Percentiles rank a stretch among this genome's conserved stretches.
Conservation (phyloP, 2,329 filamentous ascomycete genomes). For the Hypoxylon sp. region DNA sequence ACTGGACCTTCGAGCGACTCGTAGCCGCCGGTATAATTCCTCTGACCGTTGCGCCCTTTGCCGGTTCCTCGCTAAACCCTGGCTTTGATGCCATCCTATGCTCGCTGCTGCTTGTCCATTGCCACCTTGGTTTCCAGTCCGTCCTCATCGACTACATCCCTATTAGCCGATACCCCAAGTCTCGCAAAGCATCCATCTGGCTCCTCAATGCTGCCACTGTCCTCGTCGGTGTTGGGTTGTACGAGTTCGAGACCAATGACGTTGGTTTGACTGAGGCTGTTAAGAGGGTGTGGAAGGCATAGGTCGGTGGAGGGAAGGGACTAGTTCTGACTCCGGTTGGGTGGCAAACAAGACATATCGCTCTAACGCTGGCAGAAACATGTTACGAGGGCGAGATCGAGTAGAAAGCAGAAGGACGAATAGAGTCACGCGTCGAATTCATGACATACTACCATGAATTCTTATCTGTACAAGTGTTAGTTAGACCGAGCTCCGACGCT, state of each 20-base stretch:
- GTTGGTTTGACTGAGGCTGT: constrained; percentile 91
- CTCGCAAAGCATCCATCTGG: constrained; percentile 77
- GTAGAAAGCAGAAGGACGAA: neutral
- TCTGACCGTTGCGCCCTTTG: constrained; percentile 89
- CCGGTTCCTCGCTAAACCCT: constrained; percentile 89
- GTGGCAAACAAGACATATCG: too few relatives aligned
- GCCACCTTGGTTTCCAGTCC: constrained; percentile 93
- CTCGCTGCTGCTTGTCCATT: constrained; percentile 85
- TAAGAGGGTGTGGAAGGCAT: constrained; percentile 89
- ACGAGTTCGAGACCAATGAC: constrained; percentile 99
- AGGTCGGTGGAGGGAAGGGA: constrained; percentile 28
- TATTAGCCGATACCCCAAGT: constrained; percentile 70
- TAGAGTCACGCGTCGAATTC: constrained; percentile 4
- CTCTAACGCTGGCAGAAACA: too few relatives aligned
- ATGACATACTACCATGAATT: constrained; percentile 19
- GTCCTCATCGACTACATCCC: constrained; percentile 94
- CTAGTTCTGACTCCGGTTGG: too few relatives aligned
- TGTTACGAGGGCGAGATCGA: too few relatives aligned
- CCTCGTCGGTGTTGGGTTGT: constrained; percentile 85
- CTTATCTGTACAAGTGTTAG: too few relatives aligned
- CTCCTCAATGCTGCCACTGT: constrained; percentile 80
- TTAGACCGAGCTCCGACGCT: too few relatives aligned
- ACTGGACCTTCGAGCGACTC: constrained; percentile 96
- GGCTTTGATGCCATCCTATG: constrained; percentile 86
- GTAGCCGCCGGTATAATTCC: constrained; percentile 85